Percentiles rank a stretch among this genome's conserved stretches.
Conservation (phyloP, 345 rosid species). For the Anacardium occidentale region DNA sequence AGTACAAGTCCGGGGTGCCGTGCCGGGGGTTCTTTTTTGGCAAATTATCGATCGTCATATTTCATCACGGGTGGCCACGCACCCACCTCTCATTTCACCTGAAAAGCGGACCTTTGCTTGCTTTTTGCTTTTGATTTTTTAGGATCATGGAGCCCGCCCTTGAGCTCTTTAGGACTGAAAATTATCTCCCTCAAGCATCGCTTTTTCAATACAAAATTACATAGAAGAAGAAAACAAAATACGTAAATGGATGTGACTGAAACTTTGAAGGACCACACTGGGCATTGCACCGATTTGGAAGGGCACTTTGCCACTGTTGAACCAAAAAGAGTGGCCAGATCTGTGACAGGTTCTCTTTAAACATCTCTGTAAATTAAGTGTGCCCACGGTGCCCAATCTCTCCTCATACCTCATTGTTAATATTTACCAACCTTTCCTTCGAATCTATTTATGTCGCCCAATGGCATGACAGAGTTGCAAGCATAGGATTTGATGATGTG, state of each 20-base stretch:
- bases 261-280: background rate
- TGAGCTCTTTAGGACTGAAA: too few relatives aligned
- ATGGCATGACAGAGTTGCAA: too few relatives aligned
- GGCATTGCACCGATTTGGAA: background rate
- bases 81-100: background rate
- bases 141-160: background rate
- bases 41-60: background rate
- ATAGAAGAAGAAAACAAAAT: background rate
- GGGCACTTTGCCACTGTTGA: background rate
- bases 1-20: background rate
- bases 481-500: too few relatives aligned
- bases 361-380: background rate
- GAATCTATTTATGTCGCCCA: too few relatives aligned
- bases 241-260: background rate
- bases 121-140: constrained; percentile 1
- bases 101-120: background rate
- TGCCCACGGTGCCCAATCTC: background rate
- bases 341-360: background rate
- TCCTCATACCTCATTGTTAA: background rate
- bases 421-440: background rate
- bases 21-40: background rate
- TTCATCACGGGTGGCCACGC: background rate
- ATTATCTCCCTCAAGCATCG: too few relatives aligned
- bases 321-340: background rate
- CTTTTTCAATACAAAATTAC: too few relatives aligned